Base-by-base conservation (phyloP, 176 grass and related monocot genomes). In the Puya raimondii region DNA sequence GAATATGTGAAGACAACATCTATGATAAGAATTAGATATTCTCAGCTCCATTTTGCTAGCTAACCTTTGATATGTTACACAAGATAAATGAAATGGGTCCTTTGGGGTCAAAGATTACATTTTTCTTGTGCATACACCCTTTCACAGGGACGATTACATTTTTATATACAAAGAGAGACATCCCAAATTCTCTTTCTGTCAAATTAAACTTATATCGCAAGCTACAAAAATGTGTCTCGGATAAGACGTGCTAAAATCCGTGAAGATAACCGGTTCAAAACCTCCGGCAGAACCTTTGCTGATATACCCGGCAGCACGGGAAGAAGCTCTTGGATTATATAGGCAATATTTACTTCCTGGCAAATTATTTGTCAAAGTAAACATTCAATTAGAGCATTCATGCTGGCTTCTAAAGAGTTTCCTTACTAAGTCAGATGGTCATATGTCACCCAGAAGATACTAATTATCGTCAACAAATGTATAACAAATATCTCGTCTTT, bases 281-380 rank as follows among this genome's bases (percentile, higher is more conserved):
- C 75, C 48, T 97, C 93, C 0, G 93, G 93, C 54, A 97, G 83
- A 70, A 92, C 74, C 65, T 83, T 97, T 42, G 86, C 91, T 21
- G 93, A 90, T 69, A 97, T 97, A 68, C 89, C 74, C 0, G 93
- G 93, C 66, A 97, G 70, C 67, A 97, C 65, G 16, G 89, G 93
- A 65, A 97, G 74, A 70, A 97, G 81, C 68, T 92, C 93, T 92
- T 79, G 89, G 20, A 97, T 71, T 23, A 86, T 42, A 70, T 88
- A 79, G 13, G 69, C 63, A 15, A 92, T 12, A 77, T 92, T 85
- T 18, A 92, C 23, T 48, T 88, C 86, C 93, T 97, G 86, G 22
- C 56, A 61, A 9, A 2, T 10, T 18, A 20, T 61, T 61, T 10
- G 21, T 61, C 17, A 18, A 5, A 21, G 56, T 61, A 61, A 61